Conservation (phyloP, 1,139 yeast genomes). For the Blastobotrys ciferrii region DNA sequence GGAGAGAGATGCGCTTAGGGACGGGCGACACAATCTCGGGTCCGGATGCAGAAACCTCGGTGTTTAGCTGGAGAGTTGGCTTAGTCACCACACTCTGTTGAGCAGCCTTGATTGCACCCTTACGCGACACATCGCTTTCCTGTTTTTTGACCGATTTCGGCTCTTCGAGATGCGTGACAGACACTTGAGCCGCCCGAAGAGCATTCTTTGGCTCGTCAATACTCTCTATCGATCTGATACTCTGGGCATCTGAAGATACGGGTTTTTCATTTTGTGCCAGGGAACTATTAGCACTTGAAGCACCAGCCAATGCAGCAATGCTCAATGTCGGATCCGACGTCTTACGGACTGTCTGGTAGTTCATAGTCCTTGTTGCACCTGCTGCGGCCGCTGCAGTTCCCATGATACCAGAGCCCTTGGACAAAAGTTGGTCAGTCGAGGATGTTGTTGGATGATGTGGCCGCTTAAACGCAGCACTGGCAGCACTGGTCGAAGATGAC, state of each 20-base stretch:
- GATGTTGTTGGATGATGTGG: background rate
- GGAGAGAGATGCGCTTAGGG: background rate
- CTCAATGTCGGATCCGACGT: background rate
- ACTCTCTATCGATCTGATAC: background rate
- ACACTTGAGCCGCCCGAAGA: background rate
- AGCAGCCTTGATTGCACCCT: background rate
- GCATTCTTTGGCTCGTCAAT: conserved; percentile 7
- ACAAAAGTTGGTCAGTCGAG: background rate
- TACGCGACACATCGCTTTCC: background rate
- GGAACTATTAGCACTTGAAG: background rate
- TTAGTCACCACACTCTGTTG: background rate
- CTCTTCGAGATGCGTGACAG: background rate
- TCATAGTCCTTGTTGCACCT: background rate
- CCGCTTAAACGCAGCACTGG: conserved; percentile 6
- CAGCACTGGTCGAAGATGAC: conserved; percentile 1
- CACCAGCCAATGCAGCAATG: background rate
- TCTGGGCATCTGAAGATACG: background rate
- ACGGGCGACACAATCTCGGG: conserved; percentile 4
- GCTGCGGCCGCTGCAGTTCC: conserved; percentile 1
- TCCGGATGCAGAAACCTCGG: background rate
- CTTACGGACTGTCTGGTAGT: background rate
- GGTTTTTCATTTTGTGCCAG: background rate
- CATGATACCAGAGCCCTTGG: background rate
- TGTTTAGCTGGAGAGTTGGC: background rate
- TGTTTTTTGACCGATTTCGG: background rate